These are phyloP conservation scores for Nepenthes gracilis DNA, from an alignment of 148 eudicot species.

Conservation along the genomic window DNA sequence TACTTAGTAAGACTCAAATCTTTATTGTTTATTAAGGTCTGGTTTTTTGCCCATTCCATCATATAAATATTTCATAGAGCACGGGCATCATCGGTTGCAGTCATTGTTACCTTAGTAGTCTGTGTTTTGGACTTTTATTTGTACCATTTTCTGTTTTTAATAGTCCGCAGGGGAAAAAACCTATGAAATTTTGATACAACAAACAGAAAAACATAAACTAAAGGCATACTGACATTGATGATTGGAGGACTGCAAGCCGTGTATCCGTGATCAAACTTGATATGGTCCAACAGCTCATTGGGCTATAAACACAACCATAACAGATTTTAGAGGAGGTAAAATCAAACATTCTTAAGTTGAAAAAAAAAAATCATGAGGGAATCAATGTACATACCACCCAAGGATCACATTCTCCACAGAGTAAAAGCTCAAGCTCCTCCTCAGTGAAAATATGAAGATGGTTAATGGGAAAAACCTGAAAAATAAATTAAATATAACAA, in stretches of 20 bases:
- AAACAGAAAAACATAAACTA: neutral
- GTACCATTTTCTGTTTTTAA: neutral
- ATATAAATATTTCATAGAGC: neutral
- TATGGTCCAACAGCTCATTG: conserved; percentile 64
- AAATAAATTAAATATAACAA: neutral
- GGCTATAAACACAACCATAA: conserved; percentile 29
- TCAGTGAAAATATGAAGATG: conserved; percentile 75
- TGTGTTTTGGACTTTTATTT: too few relatives aligned
- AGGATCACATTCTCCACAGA: conserved; percentile 81
- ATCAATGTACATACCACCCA: conserved; percentile 51
- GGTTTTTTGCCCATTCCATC: neutral
- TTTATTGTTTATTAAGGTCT: too few relatives aligned
- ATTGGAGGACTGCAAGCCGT: conserved; percentile 81
- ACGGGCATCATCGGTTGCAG: neutral
- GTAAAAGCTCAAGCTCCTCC: conserved; percentile 70
- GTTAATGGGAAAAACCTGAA: conserved; percentile 63
- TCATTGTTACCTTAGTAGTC: neutral
- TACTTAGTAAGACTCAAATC: too few relatives aligned
- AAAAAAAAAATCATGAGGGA: neutral
- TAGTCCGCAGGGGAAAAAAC: neutral
- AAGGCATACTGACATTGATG: conserved; percentile 37
- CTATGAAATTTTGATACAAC: neutral
- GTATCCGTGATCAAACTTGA: conserved; percentile 95
- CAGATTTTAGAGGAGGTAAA: neutral
- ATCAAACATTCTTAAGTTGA: neutral